Base-by-base conservation (phyloP, 306 rosid genomes). In the Cicer bijugum region DNA sequence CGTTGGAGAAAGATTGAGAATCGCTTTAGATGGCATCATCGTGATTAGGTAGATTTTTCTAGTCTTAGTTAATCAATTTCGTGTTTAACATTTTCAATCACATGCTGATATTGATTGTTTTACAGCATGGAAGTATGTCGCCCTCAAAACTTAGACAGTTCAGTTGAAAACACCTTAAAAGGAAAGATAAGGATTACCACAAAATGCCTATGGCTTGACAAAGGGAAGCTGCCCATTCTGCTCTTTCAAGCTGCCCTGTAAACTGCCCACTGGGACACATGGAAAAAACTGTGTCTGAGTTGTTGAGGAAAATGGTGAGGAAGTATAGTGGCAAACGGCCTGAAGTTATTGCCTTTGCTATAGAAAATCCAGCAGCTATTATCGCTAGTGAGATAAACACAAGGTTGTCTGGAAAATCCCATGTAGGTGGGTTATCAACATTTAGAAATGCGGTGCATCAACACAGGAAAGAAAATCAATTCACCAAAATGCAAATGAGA, bases 311-410 rank as follows among this genome's bases (percentile, higher is more conserved):
- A 79, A 83, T 89, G 94, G 98, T 91, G 55, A 88, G 97, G 81
- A 94, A 89, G 84, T 94, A 94, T 73, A 91, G 98, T 79, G 94
- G 98, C 48, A 94, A 88, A 74, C 86, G 92, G 69, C 98, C 98
- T 51, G 98, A 91, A 50, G 95, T 94, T 66, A 91, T 94, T 84
- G 94, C 86, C 73, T 46, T 94, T 64, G 98, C 98, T 51, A 46
- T 78, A 83, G 98, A 94, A 78, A 94, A 87, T 72, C 97, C 95
- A 65, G 81, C 82, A 11, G 96, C 89, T 20, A 91, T 91, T 85
- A 78, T 86, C 16, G 75, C 92, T 9, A 89, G 87, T 50, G 92
- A 91, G 83, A 72, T 89, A 56, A 87, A 75, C 55, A 63, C 83
- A 65, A 91, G 74, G 82, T 86, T 93, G 59, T 83, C 96, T n/a